These are phyloP conservation scores for Hortiboletus flavorubellus DNA, from an alignment of 768 basidiomycete species.

Conservation along the genomic window DNA sequence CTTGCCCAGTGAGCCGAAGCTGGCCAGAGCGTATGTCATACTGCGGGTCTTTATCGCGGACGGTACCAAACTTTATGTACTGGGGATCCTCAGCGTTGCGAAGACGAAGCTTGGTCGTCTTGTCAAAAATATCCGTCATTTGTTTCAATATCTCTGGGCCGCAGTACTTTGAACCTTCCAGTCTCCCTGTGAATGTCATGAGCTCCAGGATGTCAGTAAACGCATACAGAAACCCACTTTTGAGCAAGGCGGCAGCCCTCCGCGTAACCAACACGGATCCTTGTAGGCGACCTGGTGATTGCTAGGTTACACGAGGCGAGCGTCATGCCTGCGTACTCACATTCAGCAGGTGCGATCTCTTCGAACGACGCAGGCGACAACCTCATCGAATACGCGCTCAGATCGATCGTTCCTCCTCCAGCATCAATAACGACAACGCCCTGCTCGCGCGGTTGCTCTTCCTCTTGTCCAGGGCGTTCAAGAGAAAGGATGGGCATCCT, in stretches of 20 bases:
- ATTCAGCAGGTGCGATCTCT: constrained; percentile 36
- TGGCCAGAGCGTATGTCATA: constrained; percentile 39
- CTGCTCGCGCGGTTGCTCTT: constrained; percentile 22
- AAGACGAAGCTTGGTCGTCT: constrained; percentile 42
- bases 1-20: constrained; percentile 38
- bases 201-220: not conserved
- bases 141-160: constrained; percentile 32
- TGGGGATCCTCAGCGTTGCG: constrained; percentile 37
- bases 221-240: constrained; percentile 11
- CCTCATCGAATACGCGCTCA: constrained; percentile 42
- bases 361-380: constrained; percentile 38
- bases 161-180: constrained; percentile 32
- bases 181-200: constrained; percentile 19
- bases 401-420: constrained; percentile 43
- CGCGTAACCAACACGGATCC: constrained; percentile 40
- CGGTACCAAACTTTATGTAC: constrained; percentile 41
- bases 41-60: constrained; percentile 36
- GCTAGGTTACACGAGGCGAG: not conserved
- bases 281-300: constrained; percentile 36
- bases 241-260: constrained; percentile 32
- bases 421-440: constrained; percentile 49
- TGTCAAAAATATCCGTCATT: constrained; percentile 40
- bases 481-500: constrained; percentile 15
- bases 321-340: constrained; percentile 17
- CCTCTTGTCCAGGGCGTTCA: constrained; percentile 21